Conservation (phyloP, 768 basidiomycete species). For the Calvatia gigantea region DNA sequence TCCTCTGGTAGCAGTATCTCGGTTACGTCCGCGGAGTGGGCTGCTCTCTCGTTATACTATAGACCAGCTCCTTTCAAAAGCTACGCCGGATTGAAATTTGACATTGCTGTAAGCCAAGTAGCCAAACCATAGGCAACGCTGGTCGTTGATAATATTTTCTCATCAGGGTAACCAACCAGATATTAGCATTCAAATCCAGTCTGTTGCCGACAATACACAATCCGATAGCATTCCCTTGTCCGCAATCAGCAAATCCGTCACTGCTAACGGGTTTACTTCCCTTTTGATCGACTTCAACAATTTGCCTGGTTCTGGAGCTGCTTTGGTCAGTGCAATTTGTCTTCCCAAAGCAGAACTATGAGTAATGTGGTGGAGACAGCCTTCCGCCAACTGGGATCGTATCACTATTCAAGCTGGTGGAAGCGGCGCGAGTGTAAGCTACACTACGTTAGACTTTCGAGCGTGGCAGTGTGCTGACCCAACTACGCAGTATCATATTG, state of each 20-base stretch:
- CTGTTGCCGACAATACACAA: conserved; percentile 31
- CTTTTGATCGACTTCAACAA: conserved; percentile 44
- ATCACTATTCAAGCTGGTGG: conserved; percentile 44
- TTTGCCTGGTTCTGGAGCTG: conserved; percentile 38
- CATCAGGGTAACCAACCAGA: conserved; percentile 43
- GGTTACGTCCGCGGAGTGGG: conserved; percentile 36
- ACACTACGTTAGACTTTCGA: not conserved
- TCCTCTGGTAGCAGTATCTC: conserved; percentile 41
- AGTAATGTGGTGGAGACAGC: conserved; percentile 18
- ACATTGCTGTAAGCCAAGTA: conserved; percentile 38
- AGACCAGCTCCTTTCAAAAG: conserved; percentile 33
- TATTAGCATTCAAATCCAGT: conserved; percentile 36
- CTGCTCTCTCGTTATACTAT: conserved; percentile 46
- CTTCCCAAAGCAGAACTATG: not conserved
- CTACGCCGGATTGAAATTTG: conserved; percentile 47
- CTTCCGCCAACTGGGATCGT: conserved; percentile 44
- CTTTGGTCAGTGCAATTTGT: conserved; percentile 27
- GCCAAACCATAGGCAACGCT: not conserved
- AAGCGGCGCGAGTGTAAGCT: conserved; percentile 39
- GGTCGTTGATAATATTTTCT: not conserved
- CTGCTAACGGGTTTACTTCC: conserved; percentile 35
- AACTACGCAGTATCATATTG: conserved; percentile 39
- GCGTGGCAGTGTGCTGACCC: not conserved
- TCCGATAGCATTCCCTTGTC: conserved; percentile 40
- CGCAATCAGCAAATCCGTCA: conserved; percentile 35